These are phyloP conservation scores for Amylostereum chailletii DNA, from an alignment of 1,284 basidiomycete species.

Conservation along the genomic window DNA sequence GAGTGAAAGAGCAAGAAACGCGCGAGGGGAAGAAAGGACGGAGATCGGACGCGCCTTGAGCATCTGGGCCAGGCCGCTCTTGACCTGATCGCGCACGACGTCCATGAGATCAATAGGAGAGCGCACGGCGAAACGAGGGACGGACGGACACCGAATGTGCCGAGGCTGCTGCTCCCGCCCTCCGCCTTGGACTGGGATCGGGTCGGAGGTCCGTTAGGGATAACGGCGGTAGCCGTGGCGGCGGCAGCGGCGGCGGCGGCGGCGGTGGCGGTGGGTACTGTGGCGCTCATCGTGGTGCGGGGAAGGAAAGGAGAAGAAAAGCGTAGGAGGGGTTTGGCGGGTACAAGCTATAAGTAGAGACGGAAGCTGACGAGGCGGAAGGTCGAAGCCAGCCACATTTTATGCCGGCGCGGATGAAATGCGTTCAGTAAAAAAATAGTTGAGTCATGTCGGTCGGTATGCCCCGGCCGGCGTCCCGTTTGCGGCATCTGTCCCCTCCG, in stretches of 20 bases:
- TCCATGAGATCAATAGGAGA: too few species aligned
- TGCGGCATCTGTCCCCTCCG: too few species aligned
- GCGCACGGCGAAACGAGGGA: not conserved
- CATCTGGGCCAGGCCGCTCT: slow-evolving; percentile 93
- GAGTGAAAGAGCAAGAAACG: slow-evolving; percentile 4
- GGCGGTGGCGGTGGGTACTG: slow-evolving; percentile 21
- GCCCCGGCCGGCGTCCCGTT: too few species aligned
- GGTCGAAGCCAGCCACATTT: too few species aligned
- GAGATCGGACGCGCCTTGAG: slow-evolving; percentile 55
- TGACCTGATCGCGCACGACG: slow-evolving; percentile 46
- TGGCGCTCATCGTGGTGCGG: slow-evolving; percentile 20
- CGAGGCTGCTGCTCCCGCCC: slow-evolving; percentile 55
- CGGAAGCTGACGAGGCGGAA: too few species aligned
- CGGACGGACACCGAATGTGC: slow-evolving; percentile 70
- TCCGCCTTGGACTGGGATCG: slow-evolving; percentile 42
- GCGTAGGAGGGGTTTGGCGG: not conserved
- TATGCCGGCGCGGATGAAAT: too few species aligned
- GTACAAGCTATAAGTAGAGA: not conserved
- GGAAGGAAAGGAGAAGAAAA: slow-evolving; percentile 1
- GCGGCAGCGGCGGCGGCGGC: slow-evolving; percentile 22
- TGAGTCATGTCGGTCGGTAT: too few species aligned
- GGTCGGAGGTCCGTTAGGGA: slow-evolving; percentile 29
- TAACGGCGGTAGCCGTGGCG: slow-evolving; percentile 24
- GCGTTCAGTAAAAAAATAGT: too few species aligned
- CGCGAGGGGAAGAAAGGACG: slow-evolving; percentile 1